Evolutionary conservation across 129 eudicot genomes (phyloP).

Genomic region (Escallonia rubra): DNA sequence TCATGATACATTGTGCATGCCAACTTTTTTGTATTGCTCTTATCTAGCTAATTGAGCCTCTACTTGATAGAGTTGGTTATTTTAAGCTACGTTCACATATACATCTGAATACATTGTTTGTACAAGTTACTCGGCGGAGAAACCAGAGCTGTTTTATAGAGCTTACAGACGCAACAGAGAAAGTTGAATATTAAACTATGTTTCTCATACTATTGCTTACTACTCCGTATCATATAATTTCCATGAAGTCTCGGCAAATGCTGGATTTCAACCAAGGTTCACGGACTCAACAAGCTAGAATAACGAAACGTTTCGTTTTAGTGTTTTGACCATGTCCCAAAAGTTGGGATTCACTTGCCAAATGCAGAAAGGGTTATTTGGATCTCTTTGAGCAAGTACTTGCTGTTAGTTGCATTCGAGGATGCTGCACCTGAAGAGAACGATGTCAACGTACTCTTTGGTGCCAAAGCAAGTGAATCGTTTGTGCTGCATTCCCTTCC

Average conservation of each 20-base stretch:
- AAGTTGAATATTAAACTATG: too few relatives aligned
- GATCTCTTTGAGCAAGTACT: slow-evolving; percentile 11
- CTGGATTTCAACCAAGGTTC: background rate
- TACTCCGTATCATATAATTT: background rate
- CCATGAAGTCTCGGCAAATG: slow-evolving; percentile 2
- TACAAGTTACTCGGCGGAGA: background rate
- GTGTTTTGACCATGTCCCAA: background rate
- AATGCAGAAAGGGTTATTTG: slow-evolving; percentile 1
- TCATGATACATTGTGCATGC: too few relatives aligned
- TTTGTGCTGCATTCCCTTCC: slow-evolving; percentile 31
- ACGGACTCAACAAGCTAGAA: background rate
- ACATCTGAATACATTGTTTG: background rate
- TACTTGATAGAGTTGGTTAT: too few relatives aligned
- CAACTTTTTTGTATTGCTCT: too few relatives aligned
- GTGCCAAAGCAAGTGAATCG: slow-evolving; percentile 5
- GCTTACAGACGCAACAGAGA: background rate
- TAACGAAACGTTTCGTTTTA: too few relatives aligned
- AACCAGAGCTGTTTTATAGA: background rate
- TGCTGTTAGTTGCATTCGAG: background rate
- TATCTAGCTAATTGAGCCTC: too few relatives aligned
- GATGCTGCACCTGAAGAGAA: slow-evolving; percentile 6
- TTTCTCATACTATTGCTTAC: background rate
- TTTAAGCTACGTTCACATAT: too few relatives aligned
- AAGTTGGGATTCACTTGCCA: slow-evolving; percentile 3
- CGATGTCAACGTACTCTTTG: background rate